A percentile compares a stretch with the other conserved stretches of the same genome.
Conservation (phyloP, 352 stramenopile genomes). For the Pythium guiyangense region DNA sequence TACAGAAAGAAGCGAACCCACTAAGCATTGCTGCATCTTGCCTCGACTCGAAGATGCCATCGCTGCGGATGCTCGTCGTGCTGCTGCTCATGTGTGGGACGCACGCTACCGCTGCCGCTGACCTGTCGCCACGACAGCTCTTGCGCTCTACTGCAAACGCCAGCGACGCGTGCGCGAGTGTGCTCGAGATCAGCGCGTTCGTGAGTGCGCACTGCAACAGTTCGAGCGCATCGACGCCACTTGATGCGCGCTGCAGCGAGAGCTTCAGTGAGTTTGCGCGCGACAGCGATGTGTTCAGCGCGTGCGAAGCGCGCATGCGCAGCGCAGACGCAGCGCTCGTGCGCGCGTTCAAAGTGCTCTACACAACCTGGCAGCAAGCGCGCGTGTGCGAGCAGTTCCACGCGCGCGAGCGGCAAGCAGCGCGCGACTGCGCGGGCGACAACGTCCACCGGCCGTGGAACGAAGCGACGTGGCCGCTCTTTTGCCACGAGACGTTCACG, state of each 20-base stretch:
- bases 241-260: slow-evolving; percentile 29
- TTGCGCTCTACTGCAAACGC: background rate
- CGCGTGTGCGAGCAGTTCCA: slow-evolving; percentile 51
- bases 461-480: slow-evolving; percentile 39
- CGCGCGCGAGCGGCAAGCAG: slow-evolving; percentile 38
- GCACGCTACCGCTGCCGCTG: background rate
- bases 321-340: slow-evolving; percentile 8
- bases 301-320: slow-evolving; percentile 22
- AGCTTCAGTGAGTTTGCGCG: slow-evolving; percentile 52
- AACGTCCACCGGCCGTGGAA: slow-evolving; percentile 44
- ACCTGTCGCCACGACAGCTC: background rate
- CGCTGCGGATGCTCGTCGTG: background rate
- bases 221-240: background rate
- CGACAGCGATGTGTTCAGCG: slow-evolving; percentile 29
- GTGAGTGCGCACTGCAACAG: slow-evolving; percentile 29
- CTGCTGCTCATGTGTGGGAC: background rate
- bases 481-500: slow-evolving; percentile 52
- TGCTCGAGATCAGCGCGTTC: slow-evolving; percentile 38
- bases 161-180: slow-evolving; percentile 28
- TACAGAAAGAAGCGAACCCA: no score
- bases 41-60: no score
- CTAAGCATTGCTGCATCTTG: no score
- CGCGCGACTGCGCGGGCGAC: slow-evolving; percentile 30
- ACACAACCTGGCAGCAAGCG: slow-evolving; percentile 39
- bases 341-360: slow-evolving; percentile 31